These are phyloP conservation scores for Penicillium canescens DNA, from an alignment of 495 filamentous ascomycete species.

Conservation along the genomic window DNA sequence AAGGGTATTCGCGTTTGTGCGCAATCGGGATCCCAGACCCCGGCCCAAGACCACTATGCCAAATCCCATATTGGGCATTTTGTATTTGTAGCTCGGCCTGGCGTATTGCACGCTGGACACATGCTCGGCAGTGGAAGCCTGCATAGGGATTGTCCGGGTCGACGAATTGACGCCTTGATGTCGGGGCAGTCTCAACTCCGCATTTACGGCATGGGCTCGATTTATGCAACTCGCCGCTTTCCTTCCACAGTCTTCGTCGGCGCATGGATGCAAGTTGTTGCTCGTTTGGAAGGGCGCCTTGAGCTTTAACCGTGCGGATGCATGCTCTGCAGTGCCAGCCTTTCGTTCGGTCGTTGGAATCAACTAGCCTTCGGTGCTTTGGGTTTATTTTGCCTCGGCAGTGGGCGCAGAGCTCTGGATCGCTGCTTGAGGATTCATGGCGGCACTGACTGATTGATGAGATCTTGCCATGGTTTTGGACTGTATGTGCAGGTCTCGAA, in stretches of 20 bases:
- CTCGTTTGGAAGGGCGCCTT: conserved; percentile 3
- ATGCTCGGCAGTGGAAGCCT: conserved; percentile 4
- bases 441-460: background rate
- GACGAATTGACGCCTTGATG: background rate
- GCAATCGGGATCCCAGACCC: too few species aligned
- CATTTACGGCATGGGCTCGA: conserved; percentile 1
- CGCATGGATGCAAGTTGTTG: conserved; percentile 1
- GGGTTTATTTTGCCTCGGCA: background rate
- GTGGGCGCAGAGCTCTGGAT: background rate
- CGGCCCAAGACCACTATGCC: background rate
- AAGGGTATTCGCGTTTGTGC: conserved; percentile 5
- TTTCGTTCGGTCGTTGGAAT: background rate
- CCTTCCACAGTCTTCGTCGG: background rate
- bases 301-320: background rate
- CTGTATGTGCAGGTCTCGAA: background rate
- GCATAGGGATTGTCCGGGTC: background rate
- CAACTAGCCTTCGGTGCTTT: background rate
- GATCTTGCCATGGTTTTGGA: background rate
- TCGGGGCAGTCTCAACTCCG: background rate
- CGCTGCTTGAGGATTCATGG: background rate
- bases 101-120: background rate
- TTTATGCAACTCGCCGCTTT: background rate
- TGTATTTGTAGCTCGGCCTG: background rate
- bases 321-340: conserved; percentile 10
- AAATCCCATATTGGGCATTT: background rate